Percentiles rank a stretch among this genome's conserved stretches.
Evolutionary conservation across 2,329 filamentous ascomycete genomes (phyloP).

Genomic region (Lasiodiplodia sp.): DNA sequence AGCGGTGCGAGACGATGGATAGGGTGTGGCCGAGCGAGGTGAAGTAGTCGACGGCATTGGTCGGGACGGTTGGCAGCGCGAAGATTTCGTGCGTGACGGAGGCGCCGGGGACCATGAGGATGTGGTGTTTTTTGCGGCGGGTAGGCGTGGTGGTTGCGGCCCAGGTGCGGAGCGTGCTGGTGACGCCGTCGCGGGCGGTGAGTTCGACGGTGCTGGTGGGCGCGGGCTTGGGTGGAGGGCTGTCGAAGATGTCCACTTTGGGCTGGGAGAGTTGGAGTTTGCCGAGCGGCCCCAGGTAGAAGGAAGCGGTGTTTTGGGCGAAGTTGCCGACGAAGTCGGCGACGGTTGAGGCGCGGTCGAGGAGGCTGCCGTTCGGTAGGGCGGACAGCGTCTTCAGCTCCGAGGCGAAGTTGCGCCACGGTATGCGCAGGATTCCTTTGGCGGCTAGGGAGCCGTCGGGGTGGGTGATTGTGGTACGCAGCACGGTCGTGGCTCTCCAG

Average conservation of each 20-base stretch:
- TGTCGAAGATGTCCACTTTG: conserved; percentile 43
- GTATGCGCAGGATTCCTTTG: conserved; percentile 66
- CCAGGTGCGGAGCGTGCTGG: conserved; percentile 45
- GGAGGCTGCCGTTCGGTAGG: conserved; percentile 52
- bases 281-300: conserved; percentile 63
- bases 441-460: conserved; percentile 57
- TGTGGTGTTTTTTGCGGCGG: conserved; percentile 42
- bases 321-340: conserved; percentile 65
- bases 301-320: conserved; percentile 59
- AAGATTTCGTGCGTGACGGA: conserved; percentile 70
- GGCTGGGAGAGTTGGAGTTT: conserved; percentile 62
- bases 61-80: conserved; percentile 67
- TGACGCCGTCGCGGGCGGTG: conserved; percentile 60
- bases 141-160: not conserved
- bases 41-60: conserved; percentile 70
- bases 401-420: conserved; percentile 60
- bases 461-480: conserved; percentile 66
- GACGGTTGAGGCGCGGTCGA: conserved; percentile 36
- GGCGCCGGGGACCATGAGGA: conserved; percentile 69
- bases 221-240: conserved; percentile 59
- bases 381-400: conserved; percentile 63
- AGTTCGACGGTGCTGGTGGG: conserved; percentile 56
- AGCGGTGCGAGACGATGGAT: conserved; percentile 65
- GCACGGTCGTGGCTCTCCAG: conserved; percentile 68
- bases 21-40: conserved; percentile 66